Evolutionary conservation across 768 basidiomycete species (phyloP).

Genomic region (Lepiota subincarnata): DNA sequence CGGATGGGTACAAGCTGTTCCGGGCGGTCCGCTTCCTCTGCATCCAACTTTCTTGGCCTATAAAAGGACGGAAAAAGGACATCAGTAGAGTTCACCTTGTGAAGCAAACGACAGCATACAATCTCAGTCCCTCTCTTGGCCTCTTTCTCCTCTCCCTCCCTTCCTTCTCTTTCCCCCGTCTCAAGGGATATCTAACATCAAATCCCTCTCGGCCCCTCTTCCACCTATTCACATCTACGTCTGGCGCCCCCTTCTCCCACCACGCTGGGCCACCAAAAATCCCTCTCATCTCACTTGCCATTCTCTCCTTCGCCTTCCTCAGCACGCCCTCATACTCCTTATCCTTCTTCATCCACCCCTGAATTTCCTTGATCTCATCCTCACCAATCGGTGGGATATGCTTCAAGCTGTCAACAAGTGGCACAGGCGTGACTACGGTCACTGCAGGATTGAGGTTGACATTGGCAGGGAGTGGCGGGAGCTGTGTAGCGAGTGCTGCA

Average conservation of each 20-base stretch:
- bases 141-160: slow-evolving; percentile 46
- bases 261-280: slow-evolving; percentile 44
- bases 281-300: slow-evolving; percentile 46
- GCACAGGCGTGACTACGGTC: slow-evolving; percentile 60
- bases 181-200: slow-evolving; percentile 45
- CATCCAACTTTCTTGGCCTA: slow-evolving; percentile 58
- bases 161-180: slow-evolving; percentile 21
- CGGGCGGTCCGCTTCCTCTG: slow-evolving; percentile 53
- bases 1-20: slow-evolving; percentile 92
- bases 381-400: slow-evolving; percentile 51
- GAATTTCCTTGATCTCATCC: slow-evolving; percentile 47
- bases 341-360: slow-evolving; percentile 64
- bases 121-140: slow-evolving; percentile 63
- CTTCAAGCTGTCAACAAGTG: slow-evolving; percentile 46
- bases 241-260: slow-evolving; percentile 58
- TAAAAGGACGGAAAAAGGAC: slow-evolving; percentile 11
- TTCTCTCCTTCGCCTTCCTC: slow-evolving; percentile 47
- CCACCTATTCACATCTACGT: slow-evolving; percentile 33
- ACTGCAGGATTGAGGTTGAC: slow-evolving; percentile 49
- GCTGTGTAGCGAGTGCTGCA: slow-evolving; percentile 13
- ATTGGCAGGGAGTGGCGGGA: slow-evolving; percentile 37
- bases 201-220: slow-evolving; percentile 44
- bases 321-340: slow-evolving; percentile 49
- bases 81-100: slow-evolving; percentile 7
- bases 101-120: slow-evolving; percentile 51